Evolutionary conservation across 768 basidiomycete genomes (phyloP), one percentile per base, ranked within the genome.

Genomic region (Tylopilus felleus): DNA sequence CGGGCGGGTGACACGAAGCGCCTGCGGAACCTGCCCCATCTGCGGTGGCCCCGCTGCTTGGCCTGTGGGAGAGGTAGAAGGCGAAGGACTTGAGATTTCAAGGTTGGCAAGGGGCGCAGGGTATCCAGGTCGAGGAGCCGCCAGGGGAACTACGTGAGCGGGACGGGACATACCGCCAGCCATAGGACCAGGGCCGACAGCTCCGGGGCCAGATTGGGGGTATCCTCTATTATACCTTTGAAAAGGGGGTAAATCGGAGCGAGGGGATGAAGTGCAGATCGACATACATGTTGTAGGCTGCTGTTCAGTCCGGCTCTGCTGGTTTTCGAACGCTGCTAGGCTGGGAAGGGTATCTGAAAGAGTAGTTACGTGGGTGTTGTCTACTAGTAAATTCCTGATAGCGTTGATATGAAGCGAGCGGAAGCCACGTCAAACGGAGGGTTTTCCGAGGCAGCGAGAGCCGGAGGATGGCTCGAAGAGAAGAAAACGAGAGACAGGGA

Each of bases 61-160:
- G 33, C 58, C 57, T 23, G 62, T 55, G 19, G 77, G 72, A 35
- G 68, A 64, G 7, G 76, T 73, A 13, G 74, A 67, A 2, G 76
- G 74, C 27, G 73, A 71, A 2, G 80, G 81, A 40, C 74, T 78
- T 5, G 80, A 70, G 28, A 87, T 71, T 58, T 81, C 84, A 31
- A 88, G 79, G 2, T 81, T 85, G 14, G 85, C 74, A 27, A 89
- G 79, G 31, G 85, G 84, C 3, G 85, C 81, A 28, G 85, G 80
- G 60, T 90, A 90, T 7, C 88, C 88, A 4, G 88, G 88, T 35
- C 78, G 78, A 23, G 88, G 88, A 3, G 86, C 83, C 4, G 82
- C 86, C 57, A 90, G 81, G 9, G 78, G 75, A 43, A 75, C 65
- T 47, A 69, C 60, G 5, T 65, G 57, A 16, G 71, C 59, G 4